Percentiles rank a stretch among this genome's conserved stretches.
phyloP scores from a whole-genome alignment of 163 green algal genomes.

The Chloromonas sp. region DNA sequence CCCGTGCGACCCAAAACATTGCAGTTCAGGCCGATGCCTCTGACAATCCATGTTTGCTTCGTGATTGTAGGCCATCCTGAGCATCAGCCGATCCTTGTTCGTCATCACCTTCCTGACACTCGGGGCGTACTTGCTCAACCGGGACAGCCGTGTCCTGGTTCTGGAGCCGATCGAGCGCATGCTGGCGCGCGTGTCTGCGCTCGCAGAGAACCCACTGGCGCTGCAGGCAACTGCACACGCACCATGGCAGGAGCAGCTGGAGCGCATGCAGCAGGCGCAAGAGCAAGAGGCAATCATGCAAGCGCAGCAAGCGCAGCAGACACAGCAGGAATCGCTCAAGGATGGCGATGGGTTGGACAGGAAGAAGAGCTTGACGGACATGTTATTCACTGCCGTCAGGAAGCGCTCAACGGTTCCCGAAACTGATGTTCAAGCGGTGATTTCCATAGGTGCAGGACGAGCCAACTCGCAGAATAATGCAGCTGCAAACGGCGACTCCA shows the following conservation, averaged over 20 bases:
- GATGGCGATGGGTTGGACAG: background rate
- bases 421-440: no score
- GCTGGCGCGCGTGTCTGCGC: constrained; percentile 63
- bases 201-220: constrained; percentile 48
- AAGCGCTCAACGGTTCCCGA: no score
- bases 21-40: no score
- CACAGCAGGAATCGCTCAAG: background rate
- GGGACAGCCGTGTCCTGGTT: constrained; percentile 79
- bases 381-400: no score
- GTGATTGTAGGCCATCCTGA: constrained; percentile 57
- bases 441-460: no score
- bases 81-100: constrained; percentile 78
- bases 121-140: constrained; percentile 73
- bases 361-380: no score
- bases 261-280: background rate
- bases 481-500: no score
- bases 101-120: constrained; percentile 70
- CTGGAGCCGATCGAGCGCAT: constrained; percentile 89
- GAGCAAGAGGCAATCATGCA: background rate
- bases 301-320: constrained; percentile 3
- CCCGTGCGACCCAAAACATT: no score
- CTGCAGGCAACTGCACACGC: background rate
- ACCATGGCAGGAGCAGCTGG: background rate
- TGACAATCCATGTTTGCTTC: no score
- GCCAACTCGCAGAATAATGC: no score